Evolutionary conservation across 768 basidiomycete species (phyloP).

Genomic region (Botryobasidium botryosum): DNA sequence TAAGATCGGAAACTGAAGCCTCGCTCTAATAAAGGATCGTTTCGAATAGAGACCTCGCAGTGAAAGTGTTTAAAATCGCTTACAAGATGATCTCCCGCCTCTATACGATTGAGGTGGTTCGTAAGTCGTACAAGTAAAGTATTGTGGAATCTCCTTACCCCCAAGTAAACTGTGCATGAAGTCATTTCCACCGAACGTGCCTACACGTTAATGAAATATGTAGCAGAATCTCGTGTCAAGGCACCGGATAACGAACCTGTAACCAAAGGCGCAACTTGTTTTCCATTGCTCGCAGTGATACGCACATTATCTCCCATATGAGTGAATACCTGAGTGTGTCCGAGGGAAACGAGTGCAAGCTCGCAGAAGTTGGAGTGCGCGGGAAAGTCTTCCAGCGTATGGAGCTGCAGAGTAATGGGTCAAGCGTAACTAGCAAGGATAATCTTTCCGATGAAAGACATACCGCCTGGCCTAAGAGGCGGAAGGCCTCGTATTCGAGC

Average conservation of each 20-base stretch:
- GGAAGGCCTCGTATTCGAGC: constrained; percentile 59
- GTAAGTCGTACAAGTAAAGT: too few species aligned
- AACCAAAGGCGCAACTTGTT: constrained; percentile 62
- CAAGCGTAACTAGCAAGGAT: too few species aligned
- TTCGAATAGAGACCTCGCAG: too few species aligned
- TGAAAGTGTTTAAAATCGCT: too few species aligned
- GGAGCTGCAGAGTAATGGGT: too few species aligned
- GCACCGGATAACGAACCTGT: too few species aligned
- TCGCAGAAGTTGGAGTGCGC: constrained; percentile 35
- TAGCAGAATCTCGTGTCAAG: too few species aligned
- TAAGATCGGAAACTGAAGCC: constrained; percentile 78
- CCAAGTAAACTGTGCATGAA: constrained; percentile 71
- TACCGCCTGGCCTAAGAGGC: constrained; percentile 57
- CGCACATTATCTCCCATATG: constrained; percentile 57
- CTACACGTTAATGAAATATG: too few species aligned
- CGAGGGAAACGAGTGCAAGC: constrained; percentile 24
- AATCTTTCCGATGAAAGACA: too few species aligned
- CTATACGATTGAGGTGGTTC: too few species aligned
- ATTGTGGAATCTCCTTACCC: too few species aligned
- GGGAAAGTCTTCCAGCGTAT: constrained; percentile 56
- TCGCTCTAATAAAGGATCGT: constrained; percentile 15
- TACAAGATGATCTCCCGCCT: too few species aligned
- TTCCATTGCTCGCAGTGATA: constrained; percentile 57
- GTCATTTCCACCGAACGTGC: constrained; percentile 63
- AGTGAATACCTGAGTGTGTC: constrained; percentile 57